Conservation (phyloP, 495 filamentous ascomycete species). For the Penicillium waksmanii region DNA sequence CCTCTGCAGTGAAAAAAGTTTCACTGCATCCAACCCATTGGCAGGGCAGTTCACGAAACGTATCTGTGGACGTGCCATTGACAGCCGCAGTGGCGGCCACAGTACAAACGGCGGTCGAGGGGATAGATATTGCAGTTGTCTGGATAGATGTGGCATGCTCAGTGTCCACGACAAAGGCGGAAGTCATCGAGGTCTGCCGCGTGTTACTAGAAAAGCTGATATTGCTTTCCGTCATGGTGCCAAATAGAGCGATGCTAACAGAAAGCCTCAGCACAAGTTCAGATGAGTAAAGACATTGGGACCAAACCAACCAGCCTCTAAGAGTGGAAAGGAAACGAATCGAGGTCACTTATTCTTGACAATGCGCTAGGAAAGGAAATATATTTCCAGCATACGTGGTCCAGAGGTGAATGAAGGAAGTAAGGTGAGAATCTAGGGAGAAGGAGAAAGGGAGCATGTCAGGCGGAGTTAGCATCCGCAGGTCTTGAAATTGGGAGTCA, state of each 20-base stretch:
- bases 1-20: neutral
- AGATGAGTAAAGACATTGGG: neutral
- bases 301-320: neutral
- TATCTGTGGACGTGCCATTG: neutral
- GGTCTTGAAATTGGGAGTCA: too few species aligned
- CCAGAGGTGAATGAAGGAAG: too few species aligned
- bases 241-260: neutral
- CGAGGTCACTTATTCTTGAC: too few species aligned
- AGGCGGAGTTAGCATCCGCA: too few species aligned
- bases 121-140: neutral
- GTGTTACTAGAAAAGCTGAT: neutral
- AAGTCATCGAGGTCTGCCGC: neutral
- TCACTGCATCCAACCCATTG: neutral
- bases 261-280: neutral
- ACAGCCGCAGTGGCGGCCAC: neutral
- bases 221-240: neutral
- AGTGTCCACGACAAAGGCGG: neutral
- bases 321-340: too few species aligned
- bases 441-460: too few species aligned
- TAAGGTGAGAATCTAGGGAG: too few species aligned
- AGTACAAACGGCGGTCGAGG: neutral
- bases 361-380: too few species aligned
- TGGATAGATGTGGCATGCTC: neutral
- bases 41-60: neutral
- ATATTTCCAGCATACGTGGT: too few species aligned